Percentiles rank a stretch among this genome's conserved stretches.
Conservation (phyloP, 2,329 filamentous ascomycete genomes). For the Neocucurbitaria cava region DNA sequence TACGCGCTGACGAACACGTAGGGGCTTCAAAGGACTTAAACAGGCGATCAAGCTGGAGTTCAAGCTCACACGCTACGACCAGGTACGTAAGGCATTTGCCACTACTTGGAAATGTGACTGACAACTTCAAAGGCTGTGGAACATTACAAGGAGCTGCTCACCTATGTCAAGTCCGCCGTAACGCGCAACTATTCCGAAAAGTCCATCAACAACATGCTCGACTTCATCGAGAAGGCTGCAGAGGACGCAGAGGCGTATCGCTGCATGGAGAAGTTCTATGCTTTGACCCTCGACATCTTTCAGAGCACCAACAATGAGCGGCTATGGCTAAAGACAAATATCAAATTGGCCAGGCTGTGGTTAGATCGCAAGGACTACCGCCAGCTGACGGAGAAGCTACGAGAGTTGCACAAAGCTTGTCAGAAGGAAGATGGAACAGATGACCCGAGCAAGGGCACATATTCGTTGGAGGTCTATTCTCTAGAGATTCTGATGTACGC, state of each 20-base stretch:
- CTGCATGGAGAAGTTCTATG: constrained; percentile 96
- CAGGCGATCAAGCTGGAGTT: constrained; percentile 98
- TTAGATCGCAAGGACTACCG: constrained; percentile 89
- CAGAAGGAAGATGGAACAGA: constrained; percentile 85
- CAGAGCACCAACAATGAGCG: constrained; percentile 97
- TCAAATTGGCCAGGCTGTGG: constrained; percentile 91
- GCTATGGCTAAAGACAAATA: constrained; percentile 97
- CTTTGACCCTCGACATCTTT: constrained; percentile 89
- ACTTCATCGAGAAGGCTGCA: constrained; percentile 92
- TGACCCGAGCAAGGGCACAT: constrained; percentile 94
- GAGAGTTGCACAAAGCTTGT: constrained; percentile 87
- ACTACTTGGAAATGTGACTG: constrained; percentile 21
- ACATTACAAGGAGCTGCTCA: constrained; percentile 93
- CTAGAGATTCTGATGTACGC: constrained; percentile 99
- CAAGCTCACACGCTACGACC: constrained; percentile 84
- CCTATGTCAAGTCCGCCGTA: constrained; percentile 95
- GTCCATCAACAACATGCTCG: constrained; percentile 99
- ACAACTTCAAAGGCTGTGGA: constrained; percentile 72
- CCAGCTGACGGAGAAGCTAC: constrained; percentile 80
- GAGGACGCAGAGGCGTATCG: constrained; percentile 73
- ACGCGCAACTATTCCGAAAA: constrained; percentile 99
- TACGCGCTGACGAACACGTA: constrained; percentile 36
- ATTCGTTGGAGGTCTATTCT: constrained; percentile 93
- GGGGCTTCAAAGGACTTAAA: constrained; percentile 95
- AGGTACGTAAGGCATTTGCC: constrained; percentile 59